These are phyloP conservation scores for Phellinidium pouzarii DNA, from an alignment of 1,284 basidiomycete species.

Conservation along the genomic window DNA sequence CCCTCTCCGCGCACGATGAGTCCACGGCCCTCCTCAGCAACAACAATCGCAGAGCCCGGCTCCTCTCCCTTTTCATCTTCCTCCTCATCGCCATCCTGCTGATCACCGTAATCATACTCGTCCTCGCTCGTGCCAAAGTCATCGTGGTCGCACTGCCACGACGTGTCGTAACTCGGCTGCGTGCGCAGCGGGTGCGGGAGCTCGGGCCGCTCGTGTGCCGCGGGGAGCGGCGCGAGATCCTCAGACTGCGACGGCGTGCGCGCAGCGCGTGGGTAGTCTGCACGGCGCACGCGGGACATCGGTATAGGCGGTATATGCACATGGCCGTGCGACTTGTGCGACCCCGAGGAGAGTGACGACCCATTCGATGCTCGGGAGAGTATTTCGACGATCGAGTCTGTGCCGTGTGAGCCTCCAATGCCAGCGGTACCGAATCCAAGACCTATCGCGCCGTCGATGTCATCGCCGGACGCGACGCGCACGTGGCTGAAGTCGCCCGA, in stretches of 20 bases:
- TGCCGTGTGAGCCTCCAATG: conserved; percentile 32
- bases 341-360: conserved; percentile 36
- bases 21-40: conserved; percentile 77
- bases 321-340: conserved; percentile 30
- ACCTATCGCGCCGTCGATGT: conserved; percentile 23
- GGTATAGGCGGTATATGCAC: conserved; percentile 26
- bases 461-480: conserved; percentile 52
- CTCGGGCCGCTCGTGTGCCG: conserved; percentile 4
- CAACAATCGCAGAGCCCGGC: conserved; percentile 64
- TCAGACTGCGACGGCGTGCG: conserved; percentile 68
- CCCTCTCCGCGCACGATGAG: conserved; percentile 69
- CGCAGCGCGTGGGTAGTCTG: conserved; percentile 54
- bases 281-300: conserved; percentile 58
- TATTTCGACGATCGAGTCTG: conserved; percentile 56
- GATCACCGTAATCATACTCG: conserved; percentile 62
- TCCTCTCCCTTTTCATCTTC: conserved; percentile 53
- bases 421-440: conserved; percentile 26
- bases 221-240: conserved; percentile 24
- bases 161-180: conserved; percentile 65
- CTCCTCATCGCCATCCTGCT: conserved; percentile 40
- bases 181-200: conserved; percentile 34
- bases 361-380: conserved; percentile 44
- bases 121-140: conserved; percentile 66
- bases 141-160: conserved; percentile 68
- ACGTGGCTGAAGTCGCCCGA: conserved; percentile 58